These are phyloP conservation scores for Penicillium polonicum DNA, from an alignment of 2,329 filamentous ascomycete genomes.

Conservation along the genomic window DNA sequence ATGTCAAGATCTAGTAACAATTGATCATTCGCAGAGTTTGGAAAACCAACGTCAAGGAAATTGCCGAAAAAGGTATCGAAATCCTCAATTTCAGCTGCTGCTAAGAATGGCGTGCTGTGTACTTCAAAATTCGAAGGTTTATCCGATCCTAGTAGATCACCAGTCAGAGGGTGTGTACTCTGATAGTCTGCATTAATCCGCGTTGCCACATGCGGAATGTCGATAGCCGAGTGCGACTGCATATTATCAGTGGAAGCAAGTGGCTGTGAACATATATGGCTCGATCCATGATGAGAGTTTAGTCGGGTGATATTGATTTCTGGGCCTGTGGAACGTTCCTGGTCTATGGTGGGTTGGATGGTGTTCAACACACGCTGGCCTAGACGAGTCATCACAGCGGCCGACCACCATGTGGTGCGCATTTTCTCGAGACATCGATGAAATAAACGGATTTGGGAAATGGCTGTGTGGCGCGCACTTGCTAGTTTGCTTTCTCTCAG, in stretches of 20 bases:
- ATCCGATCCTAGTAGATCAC: neutral
- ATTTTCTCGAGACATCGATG: constrained; percentile 13
- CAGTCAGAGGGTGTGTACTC: neutral
- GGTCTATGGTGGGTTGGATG: constrained; percentile 7
- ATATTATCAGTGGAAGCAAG: neutral
- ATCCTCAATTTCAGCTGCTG: neutral
- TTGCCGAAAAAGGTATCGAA: constrained; percentile 16
- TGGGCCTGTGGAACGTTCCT: constrained; percentile 3
- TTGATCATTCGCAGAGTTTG: constrained; percentile 8
- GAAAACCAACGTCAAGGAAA: constrained; percentile 16
- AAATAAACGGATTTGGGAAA: constrained; percentile 9
- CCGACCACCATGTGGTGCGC: constrained; percentile 17
- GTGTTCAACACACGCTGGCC: constrained; percentile 11
- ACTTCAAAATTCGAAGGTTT: neutral
- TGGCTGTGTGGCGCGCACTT: constrained; percentile 11
- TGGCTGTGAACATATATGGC: neutral
- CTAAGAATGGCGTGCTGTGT: neutral
- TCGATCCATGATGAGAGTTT: neutral
- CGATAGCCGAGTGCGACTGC: neutral
- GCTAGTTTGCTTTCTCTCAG: constrained; percentile 12
- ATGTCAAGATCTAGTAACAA: constrained; percentile 6
- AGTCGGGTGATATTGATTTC: constrained; percentile 1
- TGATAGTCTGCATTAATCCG: neutral
- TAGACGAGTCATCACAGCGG: constrained; percentile 16
- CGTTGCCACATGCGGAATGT: neutral